Conservation (phyloP, 2,329 filamentous ascomycete species). For the Periconia digitata region DNA sequence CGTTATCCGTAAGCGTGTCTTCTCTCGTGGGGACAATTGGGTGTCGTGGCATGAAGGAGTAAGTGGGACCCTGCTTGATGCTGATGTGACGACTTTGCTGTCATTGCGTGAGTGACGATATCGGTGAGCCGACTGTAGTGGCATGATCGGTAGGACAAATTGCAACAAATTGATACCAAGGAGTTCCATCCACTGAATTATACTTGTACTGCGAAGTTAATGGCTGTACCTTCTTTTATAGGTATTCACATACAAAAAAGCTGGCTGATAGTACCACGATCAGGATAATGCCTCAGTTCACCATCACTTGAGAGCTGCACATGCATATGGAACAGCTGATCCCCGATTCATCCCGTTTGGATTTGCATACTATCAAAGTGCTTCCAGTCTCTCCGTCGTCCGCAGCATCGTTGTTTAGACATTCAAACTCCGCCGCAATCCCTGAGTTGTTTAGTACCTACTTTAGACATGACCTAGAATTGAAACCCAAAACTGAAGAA, state of each 20-base stretch:
- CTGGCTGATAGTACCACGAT: too few relatives aligned
- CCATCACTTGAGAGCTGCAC: not conserved
- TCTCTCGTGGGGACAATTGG: not conserved
- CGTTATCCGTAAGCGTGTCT: not conserved
- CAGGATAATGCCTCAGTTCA: not conserved
- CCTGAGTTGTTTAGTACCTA: not conserved
- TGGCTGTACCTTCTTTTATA: too few relatives aligned
- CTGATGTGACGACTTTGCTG: too few relatives aligned
- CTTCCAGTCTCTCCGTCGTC: not conserved
- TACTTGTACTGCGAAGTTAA: too few relatives aligned
- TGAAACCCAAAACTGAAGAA: not conserved
- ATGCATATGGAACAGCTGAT: not conserved
- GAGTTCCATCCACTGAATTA: too few relatives aligned
- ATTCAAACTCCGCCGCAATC: constrained; percentile 1
- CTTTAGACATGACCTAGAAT: constrained; percentile 5
- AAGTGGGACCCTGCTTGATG: too few relatives aligned
- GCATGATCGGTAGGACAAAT: too few relatives aligned
- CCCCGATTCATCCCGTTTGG: not conserved
- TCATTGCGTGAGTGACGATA: too few relatives aligned
- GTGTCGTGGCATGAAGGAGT: not conserved
- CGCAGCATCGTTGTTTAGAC: not conserved
- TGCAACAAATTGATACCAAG: too few relatives aligned
- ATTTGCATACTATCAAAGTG: constrained; percentile 1
- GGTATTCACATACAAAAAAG: too few relatives aligned
- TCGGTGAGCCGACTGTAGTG: too few relatives aligned